Evolutionary conservation across 805 yeast genomes (phyloP), one percentile per base, ranked within the genome.

Genomic region (Teunomyces gatunensis): DNA sequence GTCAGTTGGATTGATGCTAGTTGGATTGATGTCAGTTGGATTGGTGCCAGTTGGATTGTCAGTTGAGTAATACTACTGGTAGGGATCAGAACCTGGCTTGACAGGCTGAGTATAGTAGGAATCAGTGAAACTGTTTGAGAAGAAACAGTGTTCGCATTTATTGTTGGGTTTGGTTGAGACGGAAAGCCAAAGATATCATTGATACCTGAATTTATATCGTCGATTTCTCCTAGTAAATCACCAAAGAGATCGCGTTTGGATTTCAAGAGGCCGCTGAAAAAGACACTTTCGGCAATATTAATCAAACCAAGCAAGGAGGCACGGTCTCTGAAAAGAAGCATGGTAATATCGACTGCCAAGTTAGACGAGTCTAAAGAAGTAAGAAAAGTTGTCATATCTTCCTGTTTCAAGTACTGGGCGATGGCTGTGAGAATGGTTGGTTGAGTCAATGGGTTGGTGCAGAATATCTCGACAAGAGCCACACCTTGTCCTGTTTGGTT

Each of bases 321-420:
- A 44, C 54, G 54, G 48, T 59, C 58, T 20, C 53, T 51, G 42
- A 59, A 54, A 23, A 58, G 30, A 47, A 53, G 30, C 48, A 55
- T 47, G 27, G 56, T 57, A 33, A 59, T 39, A 49, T 58, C 62
- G 18, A 57, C 47, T 3, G 54, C 61, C 46, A 59, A 53, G 12
- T 55, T 56, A 7, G 61, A 57, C 18, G 51, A 20, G 34, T 55
- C 57, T 6, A 55, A 54, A 5, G 54, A 52, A 15, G 39, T 13
- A 39, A 59, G 48, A 25, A 59, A 42, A 13, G 43, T 30, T 1
- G 55, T 39, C 49, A 58, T 52, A 33, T 53, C 52, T 33, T 58
- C 54, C 17, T 52, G 42, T 30, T 53, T 30, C 39, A 59, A 48
- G 33, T 57, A 57, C 25, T 48, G 49, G 23, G 48, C 60, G 13